A percentile compares a stretch with the other conserved stretches of the same genome.
These are phyloP conservation scores for Aspergillus cristatus DNA, from an alignment of 495 filamentous ascomycete species.

Conservation along the genomic window DNA sequence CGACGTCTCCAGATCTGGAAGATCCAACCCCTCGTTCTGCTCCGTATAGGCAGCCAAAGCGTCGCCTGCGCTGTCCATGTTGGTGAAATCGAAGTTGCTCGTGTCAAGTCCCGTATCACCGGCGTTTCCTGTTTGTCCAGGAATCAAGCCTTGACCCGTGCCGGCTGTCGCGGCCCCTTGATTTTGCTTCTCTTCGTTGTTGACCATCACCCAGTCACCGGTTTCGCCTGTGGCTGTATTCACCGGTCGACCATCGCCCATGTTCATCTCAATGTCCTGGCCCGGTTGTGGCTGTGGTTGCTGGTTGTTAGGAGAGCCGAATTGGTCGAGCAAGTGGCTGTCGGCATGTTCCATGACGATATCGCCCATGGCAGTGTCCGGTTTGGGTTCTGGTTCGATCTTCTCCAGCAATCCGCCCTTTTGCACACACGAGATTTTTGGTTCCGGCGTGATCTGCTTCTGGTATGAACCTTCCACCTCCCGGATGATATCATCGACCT, in stretches of 20 bases:
- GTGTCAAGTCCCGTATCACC: slow-evolving; percentile 29
- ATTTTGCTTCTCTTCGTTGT: slow-evolving; percentile 37
- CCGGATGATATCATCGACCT: slow-evolving; percentile 51
- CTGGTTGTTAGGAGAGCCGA: slow-evolving; percentile 35
- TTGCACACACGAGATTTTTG: slow-evolving; percentile 56
- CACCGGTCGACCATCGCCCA: slow-evolving; percentile 23
- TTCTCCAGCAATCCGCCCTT: slow-evolving; percentile 64
- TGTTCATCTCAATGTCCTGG: slow-evolving; percentile 37
- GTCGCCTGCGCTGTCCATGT: slow-evolving; percentile 53
- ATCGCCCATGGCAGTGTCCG: slow-evolving; percentile 47
- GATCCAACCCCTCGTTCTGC: slow-evolving; percentile 40
- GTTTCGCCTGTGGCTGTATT: slow-evolving; percentile 28
- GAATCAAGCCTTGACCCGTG: slow-evolving; percentile 14
- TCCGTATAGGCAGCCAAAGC: slow-evolving; percentile 52
- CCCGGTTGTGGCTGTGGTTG: slow-evolving; percentile 6
- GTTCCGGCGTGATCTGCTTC: slow-evolving; percentile 46
- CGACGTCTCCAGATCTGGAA: slow-evolving; percentile 47
- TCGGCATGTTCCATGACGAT: slow-evolving; percentile 59
- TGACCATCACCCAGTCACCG: slow-evolving; percentile 55
- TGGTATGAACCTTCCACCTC: slow-evolving; percentile 48
- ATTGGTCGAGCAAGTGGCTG: slow-evolving; percentile 52
- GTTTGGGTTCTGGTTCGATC: slow-evolving; percentile 37
- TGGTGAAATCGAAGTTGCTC: slow-evolving; percentile 46
- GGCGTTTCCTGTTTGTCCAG: slow-evolving; percentile 13
- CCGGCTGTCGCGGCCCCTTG: slow-evolving; percentile 12